These are phyloP conservation scores for Diaporthe velutina DNA, from an alignment of 2,329 filamentous ascomycete species.

Conservation along the genomic window DNA sequence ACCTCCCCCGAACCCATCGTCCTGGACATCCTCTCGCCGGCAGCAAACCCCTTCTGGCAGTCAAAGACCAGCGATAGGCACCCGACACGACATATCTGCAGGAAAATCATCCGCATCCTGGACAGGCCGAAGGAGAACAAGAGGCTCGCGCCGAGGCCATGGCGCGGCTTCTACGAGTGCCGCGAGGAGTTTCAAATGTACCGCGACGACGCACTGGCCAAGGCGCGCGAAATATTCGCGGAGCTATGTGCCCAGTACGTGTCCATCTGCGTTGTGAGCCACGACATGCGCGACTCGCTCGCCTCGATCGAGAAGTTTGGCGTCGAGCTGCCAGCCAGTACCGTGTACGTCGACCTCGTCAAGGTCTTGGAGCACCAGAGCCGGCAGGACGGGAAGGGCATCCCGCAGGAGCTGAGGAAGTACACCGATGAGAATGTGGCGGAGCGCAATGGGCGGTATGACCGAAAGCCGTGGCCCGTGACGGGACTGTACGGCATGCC, in stretches of 20 bases:
- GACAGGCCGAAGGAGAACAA: background rate
- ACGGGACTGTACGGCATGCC: background rate
- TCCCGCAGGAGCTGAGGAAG: background rate
- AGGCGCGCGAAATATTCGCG: background rate
- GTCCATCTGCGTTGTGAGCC: background rate
- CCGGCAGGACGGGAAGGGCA: background rate
- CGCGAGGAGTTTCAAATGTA: background rate
- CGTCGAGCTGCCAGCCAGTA: background rate
- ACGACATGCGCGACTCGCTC: background rate
- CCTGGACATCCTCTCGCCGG: background rate
- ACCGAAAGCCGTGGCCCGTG: background rate
- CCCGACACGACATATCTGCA: background rate
- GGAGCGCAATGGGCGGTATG: background rate
- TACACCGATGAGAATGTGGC: background rate
- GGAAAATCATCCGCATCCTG: background rate
- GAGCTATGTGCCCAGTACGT: background rate
- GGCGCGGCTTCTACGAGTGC: background rate
- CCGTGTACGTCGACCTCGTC: constrained; percentile 11
- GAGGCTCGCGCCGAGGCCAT: background rate
- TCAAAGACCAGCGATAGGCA: background rate
- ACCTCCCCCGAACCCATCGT: background rate
- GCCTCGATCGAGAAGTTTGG: background rate
- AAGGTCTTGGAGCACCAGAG: constrained; percentile 3
- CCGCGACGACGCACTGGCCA: background rate
- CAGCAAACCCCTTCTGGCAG: background rate